Base-by-base conservation (phyloP, 768 basidiomycete genomes). In the Leccinum broughii region DNA sequence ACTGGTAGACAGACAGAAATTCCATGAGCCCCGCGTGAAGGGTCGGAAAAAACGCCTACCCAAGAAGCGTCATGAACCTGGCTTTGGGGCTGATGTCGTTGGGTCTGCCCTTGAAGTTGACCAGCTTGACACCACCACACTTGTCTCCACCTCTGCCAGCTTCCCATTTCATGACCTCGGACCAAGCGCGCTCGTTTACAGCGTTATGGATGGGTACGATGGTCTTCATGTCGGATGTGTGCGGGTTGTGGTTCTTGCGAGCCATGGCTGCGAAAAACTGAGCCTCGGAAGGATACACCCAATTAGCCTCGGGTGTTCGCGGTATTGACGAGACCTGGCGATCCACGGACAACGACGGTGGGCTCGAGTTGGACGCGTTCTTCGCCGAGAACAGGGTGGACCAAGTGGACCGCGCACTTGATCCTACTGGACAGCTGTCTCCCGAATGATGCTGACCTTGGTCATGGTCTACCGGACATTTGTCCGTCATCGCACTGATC, bases 191-290 rank as follows among this genome's bases (percentile, higher is more conserved):
- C 76, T 98, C 97, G 72, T 99, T 99, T 57, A 98, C 97, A 39
- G 96, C 96, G 70, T 99, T 99, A 76, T 99, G 97, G 54, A 99
- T 99, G 14, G 95, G 96, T 22, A 99, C 94, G 68, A 99, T 89
- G 30, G 92, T 90, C 68, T 83, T 86, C 95, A 98, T 98, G 77
- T 98, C 96, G n/a, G 81, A 71, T 22, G 89, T 83, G 32, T 87
- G 82, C 4, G 95, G 95, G 57, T 89, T 86, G 73, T 97, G 92
- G 67, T 97, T 87, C 77, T 98, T 98, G 60, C 96, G 86, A 59
- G 87, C 84, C 89, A 99, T 95, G 20, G 97, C 96, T n/a, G 90
- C 82, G 75, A 91, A 98, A 81, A 99, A 99, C 76, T 98, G 96
- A n/a, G 90, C 86, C 72, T 98, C 93, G 20, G 96, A 98, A 24